These are phyloP conservation scores for Linnemannia schmuckeri DNA, from an alignment of 192 early-diverging fungal genomes.

Conservation along the genomic window DNA sequence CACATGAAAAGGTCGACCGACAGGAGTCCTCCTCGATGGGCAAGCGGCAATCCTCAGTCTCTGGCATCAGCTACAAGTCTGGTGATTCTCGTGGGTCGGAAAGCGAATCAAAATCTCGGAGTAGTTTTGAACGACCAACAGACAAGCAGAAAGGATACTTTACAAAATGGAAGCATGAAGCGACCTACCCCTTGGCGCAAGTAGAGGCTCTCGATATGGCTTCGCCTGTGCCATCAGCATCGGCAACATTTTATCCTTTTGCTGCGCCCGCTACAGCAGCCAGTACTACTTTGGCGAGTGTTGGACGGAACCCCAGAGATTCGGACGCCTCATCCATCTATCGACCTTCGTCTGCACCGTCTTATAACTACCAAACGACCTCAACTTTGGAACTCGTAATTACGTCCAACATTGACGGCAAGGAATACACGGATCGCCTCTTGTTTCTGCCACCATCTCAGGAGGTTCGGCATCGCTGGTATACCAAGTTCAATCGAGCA, in stretches of 20 bases:
- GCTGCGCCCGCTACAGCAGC: slow-evolving; percentile 41
- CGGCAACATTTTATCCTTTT: slow-evolving; percentile 53
- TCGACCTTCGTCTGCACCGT: slow-evolving; percentile 7
- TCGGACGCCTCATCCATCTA: slow-evolving; percentile 37
- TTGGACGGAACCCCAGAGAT: slow-evolving; percentile 14
- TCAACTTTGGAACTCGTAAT: slow-evolving; percentile 40
- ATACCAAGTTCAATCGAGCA: slow-evolving; percentile 37
- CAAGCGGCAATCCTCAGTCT: slow-evolving; percentile 31
- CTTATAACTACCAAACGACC: slow-evolving; percentile 26
- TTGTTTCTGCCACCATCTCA: slow-evolving; percentile 44
- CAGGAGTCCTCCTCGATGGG: slow-evolving; percentile 5
- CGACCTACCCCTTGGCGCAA: slow-evolving; percentile 67
- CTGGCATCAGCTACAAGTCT: slow-evolving; percentile 32
- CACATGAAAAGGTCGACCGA: slow-evolving; percentile 1
- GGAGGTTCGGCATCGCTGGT: slow-evolving; percentile 50
- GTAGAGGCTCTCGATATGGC: slow-evolving; percentile 74
- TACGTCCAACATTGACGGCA: slow-evolving; percentile 39
- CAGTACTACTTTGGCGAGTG: not conserved
- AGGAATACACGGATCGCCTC: slow-evolving; percentile 33
- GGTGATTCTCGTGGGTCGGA: slow-evolving; percentile 43
- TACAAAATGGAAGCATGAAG: slow-evolving; percentile 79
- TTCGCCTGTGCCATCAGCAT: slow-evolving; percentile 56
- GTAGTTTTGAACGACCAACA: slow-evolving; percentile 62
- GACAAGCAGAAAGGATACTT: slow-evolving; percentile 72
- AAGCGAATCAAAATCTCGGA: slow-evolving; percentile 63